These are phyloP conservation scores for Gnetum montanum DNA, from an alignment of 75 land plant species.

Conservation along the genomic window DNA sequence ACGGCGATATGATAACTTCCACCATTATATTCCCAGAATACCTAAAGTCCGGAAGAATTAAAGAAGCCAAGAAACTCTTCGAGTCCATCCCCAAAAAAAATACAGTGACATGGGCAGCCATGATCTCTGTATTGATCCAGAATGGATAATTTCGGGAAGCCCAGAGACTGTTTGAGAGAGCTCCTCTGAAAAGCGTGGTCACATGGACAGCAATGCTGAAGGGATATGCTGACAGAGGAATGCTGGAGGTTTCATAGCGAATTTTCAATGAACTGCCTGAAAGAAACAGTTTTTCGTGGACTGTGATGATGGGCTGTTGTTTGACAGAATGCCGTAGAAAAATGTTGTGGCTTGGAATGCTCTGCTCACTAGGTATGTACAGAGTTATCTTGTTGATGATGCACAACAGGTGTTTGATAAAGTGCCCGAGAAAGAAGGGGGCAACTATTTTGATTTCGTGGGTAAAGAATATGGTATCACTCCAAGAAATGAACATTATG, in stretches of 20 bases:
- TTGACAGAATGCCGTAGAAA: slow-evolving; percentile 38
- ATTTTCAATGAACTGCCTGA: slow-evolving; percentile 37
- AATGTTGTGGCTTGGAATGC: slow-evolving; percentile 36
- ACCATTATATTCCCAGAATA: too few relatives aligned
- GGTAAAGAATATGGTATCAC: neutral
- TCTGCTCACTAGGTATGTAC: slow-evolving; percentile 40
- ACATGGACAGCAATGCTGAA: slow-evolving; percentile 47
- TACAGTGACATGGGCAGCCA: too few relatives aligned
- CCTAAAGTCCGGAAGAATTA: too few relatives aligned
- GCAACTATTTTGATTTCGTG: neutral
- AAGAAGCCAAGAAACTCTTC: too few relatives aligned
- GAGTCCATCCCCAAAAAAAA: too few relatives aligned
- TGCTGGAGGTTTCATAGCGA: slow-evolving; percentile 18
- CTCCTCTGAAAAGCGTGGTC: slow-evolving; percentile 31
- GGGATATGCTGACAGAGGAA: slow-evolving; percentile 30
- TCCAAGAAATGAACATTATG: slow-evolving; percentile 6
- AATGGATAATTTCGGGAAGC: too few relatives aligned
- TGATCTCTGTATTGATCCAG: too few relatives aligned
- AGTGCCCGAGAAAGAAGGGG: slow-evolving; percentile 33
- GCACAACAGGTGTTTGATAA: slow-evolving; percentile 33
- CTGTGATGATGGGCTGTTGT: slow-evolving; percentile 49
- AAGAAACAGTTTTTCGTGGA: slow-evolving; percentile 38
- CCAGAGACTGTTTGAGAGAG: slow-evolving; percentile 39
- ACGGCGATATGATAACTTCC: too few relatives aligned
- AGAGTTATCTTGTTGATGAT: slow-evolving; percentile 28